Conservation (phyloP, 208 protist genomes). For the Phytomonas serpens region DNA sequence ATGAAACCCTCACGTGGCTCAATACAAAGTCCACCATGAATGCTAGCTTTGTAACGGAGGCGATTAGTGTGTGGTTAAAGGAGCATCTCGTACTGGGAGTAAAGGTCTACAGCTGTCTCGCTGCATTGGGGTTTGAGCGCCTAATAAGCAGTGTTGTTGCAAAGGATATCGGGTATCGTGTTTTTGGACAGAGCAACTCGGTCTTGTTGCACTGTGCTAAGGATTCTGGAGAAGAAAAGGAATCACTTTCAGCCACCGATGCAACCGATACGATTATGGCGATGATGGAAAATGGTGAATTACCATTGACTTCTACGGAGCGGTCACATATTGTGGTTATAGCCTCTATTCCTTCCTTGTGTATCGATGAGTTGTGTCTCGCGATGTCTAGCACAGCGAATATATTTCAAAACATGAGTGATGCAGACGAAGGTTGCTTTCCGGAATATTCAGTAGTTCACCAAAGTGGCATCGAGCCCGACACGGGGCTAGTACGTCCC, state of each 20-base stretch:
- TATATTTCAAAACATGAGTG: neutral
- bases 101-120: constrained; percentile 63
- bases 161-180: neutral
- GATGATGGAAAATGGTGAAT: constrained; percentile 11
- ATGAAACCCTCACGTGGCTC: neutral
- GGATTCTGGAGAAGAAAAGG: constrained; percentile 3
- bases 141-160: constrained; percentile 8
- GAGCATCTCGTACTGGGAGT: constrained; percentile 34
- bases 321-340: constrained; percentile 48
- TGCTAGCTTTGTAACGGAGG: constrained; percentile 1
- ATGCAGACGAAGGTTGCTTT: neutral
- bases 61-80: constrained; percentile 15
- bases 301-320: constrained; percentile 40
- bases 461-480: neutral
- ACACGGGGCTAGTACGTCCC: constrained; percentile 20
- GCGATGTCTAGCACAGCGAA: constrained; percentile 43
- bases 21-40: neutral
- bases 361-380: constrained; percentile 63
- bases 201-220: neutral
- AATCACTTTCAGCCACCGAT: neutral
- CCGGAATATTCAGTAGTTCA: neutral
- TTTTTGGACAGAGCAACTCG: neutral
- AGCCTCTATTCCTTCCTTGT: constrained; percentile 59
- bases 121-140: constrained; percentile 32
- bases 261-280: constrained; percentile 4